Evolutionary conservation across 2,329 filamentous ascomycete species (phyloP).

Genomic region (Lomentospora prolificans): DNA sequence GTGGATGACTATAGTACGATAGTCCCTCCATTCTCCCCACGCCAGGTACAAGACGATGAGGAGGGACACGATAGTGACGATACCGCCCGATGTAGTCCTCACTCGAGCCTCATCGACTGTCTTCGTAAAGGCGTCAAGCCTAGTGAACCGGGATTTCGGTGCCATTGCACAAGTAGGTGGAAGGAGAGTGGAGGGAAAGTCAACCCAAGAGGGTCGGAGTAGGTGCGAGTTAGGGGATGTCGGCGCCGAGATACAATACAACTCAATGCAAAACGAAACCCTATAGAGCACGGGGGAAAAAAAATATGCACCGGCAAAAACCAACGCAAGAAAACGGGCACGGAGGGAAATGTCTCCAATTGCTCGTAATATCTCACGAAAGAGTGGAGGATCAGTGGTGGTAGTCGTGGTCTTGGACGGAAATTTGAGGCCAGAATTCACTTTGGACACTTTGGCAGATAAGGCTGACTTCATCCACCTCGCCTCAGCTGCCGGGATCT

Average conservation of each 20-base stretch:
- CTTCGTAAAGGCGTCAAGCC: conserved; percentile 97
- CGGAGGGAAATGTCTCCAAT: background rate
- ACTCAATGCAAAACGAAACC: background rate
- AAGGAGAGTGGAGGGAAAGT: background rate
- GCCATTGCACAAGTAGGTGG: conserved; percentile 49
- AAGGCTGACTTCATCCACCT: background rate
- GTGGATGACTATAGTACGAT: conserved; percentile 73
- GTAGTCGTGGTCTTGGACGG: background rate
- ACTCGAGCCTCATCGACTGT: conserved; percentile 97
- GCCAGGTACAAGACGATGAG: conserved; percentile 80
- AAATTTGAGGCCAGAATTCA: conserved; percentile 8
- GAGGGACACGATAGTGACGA: conserved; percentile 87
- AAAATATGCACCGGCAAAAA: background rate
- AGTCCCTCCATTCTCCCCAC: conserved; percentile 94
- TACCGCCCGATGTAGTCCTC: conserved; percentile 87
- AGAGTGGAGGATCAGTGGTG: background rate
- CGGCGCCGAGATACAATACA: background rate
- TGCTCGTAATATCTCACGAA: background rate
- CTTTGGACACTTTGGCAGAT: conserved; percentile 4
- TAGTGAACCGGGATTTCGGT: conserved; percentile 85
- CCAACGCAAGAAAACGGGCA: background rate
- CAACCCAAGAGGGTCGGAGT: conserved; percentile 4
- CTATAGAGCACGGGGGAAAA: background rate
- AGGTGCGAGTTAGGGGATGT: background rate
- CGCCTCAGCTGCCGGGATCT: background rate